Conservation (phyloP, 768 basidiomycete species). For the Amylocystis lapponica region DNA sequence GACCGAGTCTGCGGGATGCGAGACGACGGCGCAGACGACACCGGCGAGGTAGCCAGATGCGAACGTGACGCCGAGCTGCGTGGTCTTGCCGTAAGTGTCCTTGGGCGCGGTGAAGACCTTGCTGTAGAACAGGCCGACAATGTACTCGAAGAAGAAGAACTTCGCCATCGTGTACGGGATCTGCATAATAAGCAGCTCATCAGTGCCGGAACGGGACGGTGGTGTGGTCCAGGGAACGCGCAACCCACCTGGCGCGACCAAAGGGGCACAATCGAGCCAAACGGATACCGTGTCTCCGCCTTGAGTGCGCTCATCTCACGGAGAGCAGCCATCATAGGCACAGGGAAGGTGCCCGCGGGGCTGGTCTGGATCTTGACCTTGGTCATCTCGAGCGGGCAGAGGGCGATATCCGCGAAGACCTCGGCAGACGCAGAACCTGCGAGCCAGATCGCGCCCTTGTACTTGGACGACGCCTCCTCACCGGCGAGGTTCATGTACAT, state of each 20-base stretch:
- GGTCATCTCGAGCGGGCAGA: constrained; percentile 93
- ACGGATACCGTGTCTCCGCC: constrained; percentile 75
- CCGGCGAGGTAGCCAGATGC: constrained; percentile 91
- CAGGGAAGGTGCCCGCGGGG: constrained; percentile 70
- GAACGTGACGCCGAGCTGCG: constrained; percentile 87
- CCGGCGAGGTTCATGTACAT: constrained; percentile 84
- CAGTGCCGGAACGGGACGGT: neutral
- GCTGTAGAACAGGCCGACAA: constrained; percentile 82
- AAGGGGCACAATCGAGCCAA: constrained; percentile 78
- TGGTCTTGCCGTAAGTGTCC: constrained; percentile 71
- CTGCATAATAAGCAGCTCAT: constrained; percentile 42
- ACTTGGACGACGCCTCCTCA: constrained; percentile 70
- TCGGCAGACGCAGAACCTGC: constrained; percentile 93
- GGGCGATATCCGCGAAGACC: constrained; percentile 92
- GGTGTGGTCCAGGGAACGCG: neutral
- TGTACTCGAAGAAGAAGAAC: constrained; percentile 94
- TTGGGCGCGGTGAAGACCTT: constrained; percentile 80
- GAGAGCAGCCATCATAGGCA: constrained; percentile 64
- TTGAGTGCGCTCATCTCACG: constrained; percentile 62
- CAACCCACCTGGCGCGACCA: constrained; percentile 77
- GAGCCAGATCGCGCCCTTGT: constrained; percentile 90
- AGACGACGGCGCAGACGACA: constrained; percentile 93
- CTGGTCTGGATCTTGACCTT: constrained; percentile 90
- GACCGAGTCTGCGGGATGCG: constrained; percentile 92
- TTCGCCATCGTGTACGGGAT: constrained; percentile 99